These are phyloP conservation scores for Begonia peltatifolia DNA, from an alignment of 306 rosid genomes.

Conservation along the genomic window DNA sequence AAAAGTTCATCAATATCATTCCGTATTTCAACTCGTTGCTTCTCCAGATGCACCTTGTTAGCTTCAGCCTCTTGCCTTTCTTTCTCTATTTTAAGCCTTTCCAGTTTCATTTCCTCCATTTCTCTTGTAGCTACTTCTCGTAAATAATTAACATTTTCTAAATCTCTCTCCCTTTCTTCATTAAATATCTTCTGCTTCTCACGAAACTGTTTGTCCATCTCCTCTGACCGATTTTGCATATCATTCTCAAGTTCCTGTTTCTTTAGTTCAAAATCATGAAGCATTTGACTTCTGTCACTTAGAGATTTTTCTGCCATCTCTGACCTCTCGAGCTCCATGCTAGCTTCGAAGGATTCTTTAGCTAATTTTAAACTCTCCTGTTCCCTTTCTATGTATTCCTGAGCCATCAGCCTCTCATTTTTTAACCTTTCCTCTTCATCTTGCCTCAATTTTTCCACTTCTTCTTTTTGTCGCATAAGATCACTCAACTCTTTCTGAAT, in stretches of 20 bases:
- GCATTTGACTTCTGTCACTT: conserved; percentile 64
- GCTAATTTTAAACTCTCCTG: conserved; percentile 56
- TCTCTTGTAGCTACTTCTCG: conserved; percentile 74
- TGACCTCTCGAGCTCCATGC: conserved; percentile 65
- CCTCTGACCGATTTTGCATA: conserved; percentile 66
- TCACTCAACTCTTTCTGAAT: conserved; percentile 53
- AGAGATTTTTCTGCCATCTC: conserved; percentile 53
- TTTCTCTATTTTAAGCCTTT: conserved; percentile 57
- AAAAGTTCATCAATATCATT: conserved; percentile 75
- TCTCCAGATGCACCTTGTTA: conserved; percentile 55
- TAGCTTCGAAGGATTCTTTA: conserved; percentile 67
- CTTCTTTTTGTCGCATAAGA: conserved; percentile 54
- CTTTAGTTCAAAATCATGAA: conserved; percentile 57
- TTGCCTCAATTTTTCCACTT: conserved; percentile 43
- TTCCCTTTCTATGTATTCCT: conserved; percentile 52
- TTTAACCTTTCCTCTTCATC: conserved; percentile 62
- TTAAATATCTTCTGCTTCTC: conserved; percentile 56
- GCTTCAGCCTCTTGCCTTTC: conserved; percentile 63
- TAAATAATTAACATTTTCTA: conserved; percentile 53
- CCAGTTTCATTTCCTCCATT: conserved; percentile 73
- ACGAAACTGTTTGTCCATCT: conserved; percentile 51
- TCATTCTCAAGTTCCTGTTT: conserved; percentile 69
- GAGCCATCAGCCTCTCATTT: conserved; percentile 44
- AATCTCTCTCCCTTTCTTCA: conserved; percentile 63
- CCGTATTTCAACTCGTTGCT: conserved; percentile 66